Base-by-base conservation (phyloP, 2,329 filamentous ascomycete species). In the Proliferodiscus dingleyae region DNA sequence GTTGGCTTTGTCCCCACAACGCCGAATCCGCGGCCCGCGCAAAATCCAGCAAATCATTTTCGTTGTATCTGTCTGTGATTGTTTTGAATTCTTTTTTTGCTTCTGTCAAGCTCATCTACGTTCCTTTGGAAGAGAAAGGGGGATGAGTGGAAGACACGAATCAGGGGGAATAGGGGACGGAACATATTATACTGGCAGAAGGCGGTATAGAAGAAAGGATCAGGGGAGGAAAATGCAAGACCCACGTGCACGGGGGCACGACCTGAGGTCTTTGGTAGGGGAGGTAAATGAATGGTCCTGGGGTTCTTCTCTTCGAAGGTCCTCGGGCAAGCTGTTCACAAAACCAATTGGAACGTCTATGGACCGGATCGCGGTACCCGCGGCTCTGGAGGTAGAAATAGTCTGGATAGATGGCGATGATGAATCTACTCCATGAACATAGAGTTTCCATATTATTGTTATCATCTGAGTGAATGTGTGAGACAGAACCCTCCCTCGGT, bases 11-110 rank as follows among this genome's bases (percentile, higher is more conserved):
- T n/a, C n/a, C n/a, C n/a, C 53, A 54, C 47, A 54, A 61, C 59
- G 58, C 59, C 58, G 56, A 60, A 60, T 55, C 59, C 52, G 54
- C 59, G 57, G 59, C 55, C 45, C 48, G n/a, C n/a, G n/a, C n/a
- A n/a, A n/a, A n/a, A n/a, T n/a, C n/a, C n/a, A n/a, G n/a, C n/a
- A n/a, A n/a, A n/a, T 47, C 45, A 42, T 54, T 54, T 54, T 59
- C 51, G 50, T 57, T 52, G 50, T 52, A 43, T 54, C 40, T 51
- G 48, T 39, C 30, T 28, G 22, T 32, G 19, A 11, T 33, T 45
- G 24, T 21, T 23, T n/a, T 23, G 18, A 23, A 40, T n/a, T 40
- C 26, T 40, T 28, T 21, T 40, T 18, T 29, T 28, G 5, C 11
- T 40, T 40, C 11, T 19, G 28, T 43, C 32, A 45, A 49, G 19